Base-by-base conservation (phyloP, 2,329 filamentous ascomycete species). In the Phialophora chinensis region DNA sequence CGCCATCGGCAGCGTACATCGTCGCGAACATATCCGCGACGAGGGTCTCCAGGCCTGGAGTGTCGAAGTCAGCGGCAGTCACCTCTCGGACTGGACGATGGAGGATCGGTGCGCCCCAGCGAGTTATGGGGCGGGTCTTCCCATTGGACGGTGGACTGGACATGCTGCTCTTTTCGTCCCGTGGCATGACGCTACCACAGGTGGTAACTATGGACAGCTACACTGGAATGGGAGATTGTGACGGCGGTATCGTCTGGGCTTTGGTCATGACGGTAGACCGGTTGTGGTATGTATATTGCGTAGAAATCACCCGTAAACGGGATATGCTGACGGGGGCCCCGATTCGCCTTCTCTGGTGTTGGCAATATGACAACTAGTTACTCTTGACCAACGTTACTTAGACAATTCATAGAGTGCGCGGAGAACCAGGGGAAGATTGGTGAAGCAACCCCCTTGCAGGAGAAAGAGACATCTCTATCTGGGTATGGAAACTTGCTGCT, bases 21-120 rank as follows among this genome's bases (percentile, higher is more conserved):
- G 60, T 62, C 5, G 60, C 50, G n/a, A 62, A 62, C 60, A 62
- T 62, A 25, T 62, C 60, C 20, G 50, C 52, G 33, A 56, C 14
- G 14, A 62, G 60, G 17, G 50, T 14, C 8, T 42, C 52, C 6
- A 62, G 50, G 25, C 47, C 60, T 20, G 31, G 23, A n/a, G 59
- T 53, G 14, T 29, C 20, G 7, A 47, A 20, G 10, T 58, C 55
- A 12, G 23, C 14, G 5, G 33, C 2, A 1, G 23, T 55, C 31
- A 56, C 35, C 12, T 53, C 31, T 2, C 60, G 50, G n/a, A 56
- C 17, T 17, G 20, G 11, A 50, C 50, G 50, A 31, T 62, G 60
- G 17, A 62, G 27, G 60, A 56, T 62, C 14, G 60, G 38, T 5
- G 52, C 56, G 35, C 50, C 35, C 60, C 60, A 62, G 60, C 60